These are phyloP conservation scores for Cercophora samala DNA, from an alignment of 495 filamentous ascomycete species.

Conservation along the genomic window DNA sequence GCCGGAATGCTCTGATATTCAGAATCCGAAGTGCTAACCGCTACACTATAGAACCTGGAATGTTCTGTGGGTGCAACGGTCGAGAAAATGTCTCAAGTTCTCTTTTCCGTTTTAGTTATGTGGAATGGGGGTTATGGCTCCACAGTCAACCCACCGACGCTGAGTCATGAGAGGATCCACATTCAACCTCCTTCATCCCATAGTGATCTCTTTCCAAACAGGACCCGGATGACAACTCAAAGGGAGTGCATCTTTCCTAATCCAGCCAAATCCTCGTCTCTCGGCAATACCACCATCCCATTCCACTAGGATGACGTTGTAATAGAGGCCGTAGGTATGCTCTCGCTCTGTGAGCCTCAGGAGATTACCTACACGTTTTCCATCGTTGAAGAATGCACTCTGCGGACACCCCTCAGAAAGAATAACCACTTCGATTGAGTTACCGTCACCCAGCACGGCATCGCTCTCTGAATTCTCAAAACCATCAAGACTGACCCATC, in stretches of 20 bases:
- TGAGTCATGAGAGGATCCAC: not conserved
- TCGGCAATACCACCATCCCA: slow-evolving; percentile 1
- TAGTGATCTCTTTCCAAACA: slow-evolving; percentile 6
- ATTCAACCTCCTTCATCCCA: slow-evolving; percentile 2
- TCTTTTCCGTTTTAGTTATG: not conserved
- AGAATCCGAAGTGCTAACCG: slow-evolving; percentile 22
- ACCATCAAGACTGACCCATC: not conserved
- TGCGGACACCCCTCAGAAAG: not conserved
- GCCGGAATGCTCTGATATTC: slow-evolving; percentile 22
- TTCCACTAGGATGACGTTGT: not conserved
- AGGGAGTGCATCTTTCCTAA: not conserved
- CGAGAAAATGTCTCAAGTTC: not conserved
- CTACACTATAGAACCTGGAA: slow-evolving; percentile 12
- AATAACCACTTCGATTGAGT: not conserved
- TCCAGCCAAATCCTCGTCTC: not conserved
- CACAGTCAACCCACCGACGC: not conserved
- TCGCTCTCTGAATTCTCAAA: not conserved
- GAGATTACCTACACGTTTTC: too few species aligned
- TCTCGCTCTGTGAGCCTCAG: not conserved
- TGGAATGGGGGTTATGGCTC: not conserved
- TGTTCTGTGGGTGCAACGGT: not conserved
- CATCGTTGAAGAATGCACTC: not conserved
- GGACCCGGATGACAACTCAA: not conserved
- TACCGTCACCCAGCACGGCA: not conserved
- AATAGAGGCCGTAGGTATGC: not conserved